A percentile compares a stretch with the other conserved stretches of the same genome.
Conservation (phyloP, 345 rosid species). For the Brassica napus region Da-Ae NC_063442.1:29184501-29185000, state of each 20-base stretch:
- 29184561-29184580: constrained; percentile 44
- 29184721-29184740: constrained; percentile 63
- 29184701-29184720: constrained; percentile 68
- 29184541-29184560: constrained; percentile 37
- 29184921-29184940: constrained; percentile 70
- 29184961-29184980: constrained; percentile 60
- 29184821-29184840: constrained; percentile 50
- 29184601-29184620: constrained; percentile 44
- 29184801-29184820: constrained; percentile 66
- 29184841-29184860: constrained; percentile 56
- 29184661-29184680: constrained; percentile 55
- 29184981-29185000: constrained; percentile 77
- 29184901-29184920: constrained; percentile 68
- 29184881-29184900: constrained; percentile 56
- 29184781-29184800: constrained; percentile 55
- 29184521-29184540: constrained; percentile 39
- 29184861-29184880: constrained; percentile 56
- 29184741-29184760: constrained; percentile 58
- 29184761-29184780: constrained; percentile 56
- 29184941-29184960: constrained; percentile 56
- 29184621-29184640: constrained; percentile 57
- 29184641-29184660: constrained; percentile 60
- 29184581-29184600: constrained; percentile 44
- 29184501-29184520: constrained; percentile 39
- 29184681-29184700: constrained; percentile 71